Conservation (phyloP, 768 basidiomycete genomes). For the Naematelia aurantialba region DNA sequence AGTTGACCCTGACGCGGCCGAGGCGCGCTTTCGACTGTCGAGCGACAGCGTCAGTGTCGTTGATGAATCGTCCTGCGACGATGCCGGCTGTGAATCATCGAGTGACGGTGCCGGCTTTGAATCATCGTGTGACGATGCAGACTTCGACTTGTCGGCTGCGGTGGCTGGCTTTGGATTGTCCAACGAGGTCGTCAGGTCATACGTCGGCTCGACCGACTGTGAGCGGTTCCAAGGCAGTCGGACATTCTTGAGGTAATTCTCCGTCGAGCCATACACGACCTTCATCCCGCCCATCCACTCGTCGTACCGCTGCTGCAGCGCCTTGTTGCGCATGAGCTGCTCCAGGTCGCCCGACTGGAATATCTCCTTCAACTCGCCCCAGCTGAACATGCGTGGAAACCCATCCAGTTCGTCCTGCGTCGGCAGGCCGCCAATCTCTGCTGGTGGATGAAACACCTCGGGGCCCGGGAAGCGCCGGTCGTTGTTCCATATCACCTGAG, state of each 20-base stretch:
- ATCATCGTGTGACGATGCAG: no score
- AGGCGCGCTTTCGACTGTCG: no score
- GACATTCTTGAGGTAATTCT: conserved; percentile 42
- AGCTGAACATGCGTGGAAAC: conserved; percentile 44
- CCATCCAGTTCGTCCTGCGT: conserved; percentile 46
- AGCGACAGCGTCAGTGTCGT: no score
- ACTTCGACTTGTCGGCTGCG: neutral
- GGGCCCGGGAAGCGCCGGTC: conserved; percentile 42
- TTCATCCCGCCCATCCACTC: conserved; percentile 38
- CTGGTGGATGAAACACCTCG: conserved; percentile 29
- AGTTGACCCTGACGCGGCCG: no score
- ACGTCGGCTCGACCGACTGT: conserved; percentile 10
- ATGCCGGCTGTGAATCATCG: no score
- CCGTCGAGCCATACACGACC: conserved; percentile 38
- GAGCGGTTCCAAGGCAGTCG: conserved; percentile 38
- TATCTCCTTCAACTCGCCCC: conserved; percentile 44
- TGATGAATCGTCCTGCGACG: no score
- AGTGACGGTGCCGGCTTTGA: no score
- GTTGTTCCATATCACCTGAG: conserved; percentile 20
- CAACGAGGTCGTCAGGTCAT: neutral
- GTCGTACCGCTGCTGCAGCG: conserved; percentile 41
- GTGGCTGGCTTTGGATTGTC: neutral
- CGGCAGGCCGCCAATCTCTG: conserved; percentile 35
- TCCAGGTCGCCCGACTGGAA: conserved; percentile 29
- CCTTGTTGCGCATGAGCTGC: conserved; percentile 35